phyloP scores from a whole-genome alignment of 2,329 filamentous ascomycete genomes.

The Fusarium palustre region DNA sequence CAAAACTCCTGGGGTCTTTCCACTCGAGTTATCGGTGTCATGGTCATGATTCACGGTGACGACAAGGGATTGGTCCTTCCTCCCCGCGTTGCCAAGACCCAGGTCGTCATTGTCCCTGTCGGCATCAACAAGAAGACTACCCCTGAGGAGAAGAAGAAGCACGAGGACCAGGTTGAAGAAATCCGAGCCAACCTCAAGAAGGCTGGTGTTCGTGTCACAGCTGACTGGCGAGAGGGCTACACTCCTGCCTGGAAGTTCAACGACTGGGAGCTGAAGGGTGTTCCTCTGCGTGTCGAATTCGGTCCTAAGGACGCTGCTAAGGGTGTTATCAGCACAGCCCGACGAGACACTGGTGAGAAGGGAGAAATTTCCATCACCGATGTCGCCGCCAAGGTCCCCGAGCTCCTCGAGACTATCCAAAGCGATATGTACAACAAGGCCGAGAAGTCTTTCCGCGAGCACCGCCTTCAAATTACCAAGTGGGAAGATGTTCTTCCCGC shows the following conservation, averaged over 20 bases:
- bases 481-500: slow-evolving; percentile 94
- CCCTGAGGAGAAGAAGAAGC: slow-evolving; percentile 80
- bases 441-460: slow-evolving; percentile 79
- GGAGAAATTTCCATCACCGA: slow-evolving; percentile 80
- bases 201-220: slow-evolving; percentile 80
- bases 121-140: slow-evolving; percentile 90
- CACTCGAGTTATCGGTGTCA: slow-evolving; percentile 96
- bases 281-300: slow-evolving; percentile 93
- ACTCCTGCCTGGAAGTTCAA: slow-evolving; percentile 98
- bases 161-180: slow-evolving; percentile 79
- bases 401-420: slow-evolving; percentile 91
- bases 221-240: slow-evolving; percentile 90
- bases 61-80: slow-evolving; percentile 95
- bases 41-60: slow-evolving; percentile 98
- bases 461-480: slow-evolving; percentile 82
- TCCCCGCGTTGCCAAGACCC: slow-evolving; percentile 86
- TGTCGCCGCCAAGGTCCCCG: slow-evolving; percentile 78
- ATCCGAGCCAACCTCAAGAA: slow-evolving; percentile 77
- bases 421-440: slow-evolving; percentile 82
- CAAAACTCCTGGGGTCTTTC: slow-evolving; percentile 99
- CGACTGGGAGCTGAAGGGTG: slow-evolving; percentile 97
- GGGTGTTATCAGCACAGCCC: slow-evolving; percentile 83
- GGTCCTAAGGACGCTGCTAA: slow-evolving; percentile 94
- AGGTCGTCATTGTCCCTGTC: slow-evolving; percentile 89
- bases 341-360: slow-evolving; percentile 90